Conservation (phyloP, 176 grass and related monocot species). For the Cymbopogon citratus region DNA sequence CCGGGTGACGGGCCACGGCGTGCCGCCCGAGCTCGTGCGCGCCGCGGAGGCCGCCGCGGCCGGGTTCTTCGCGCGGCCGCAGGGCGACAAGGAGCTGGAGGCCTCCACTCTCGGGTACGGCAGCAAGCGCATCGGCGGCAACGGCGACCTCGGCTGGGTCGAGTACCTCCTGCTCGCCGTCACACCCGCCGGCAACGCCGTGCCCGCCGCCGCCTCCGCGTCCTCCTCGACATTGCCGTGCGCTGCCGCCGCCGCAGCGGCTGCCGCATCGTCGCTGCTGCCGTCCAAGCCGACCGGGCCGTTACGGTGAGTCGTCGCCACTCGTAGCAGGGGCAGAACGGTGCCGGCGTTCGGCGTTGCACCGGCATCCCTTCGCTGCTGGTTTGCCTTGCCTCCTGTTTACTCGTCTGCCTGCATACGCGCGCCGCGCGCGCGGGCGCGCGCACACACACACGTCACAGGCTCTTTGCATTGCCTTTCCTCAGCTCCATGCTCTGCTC, state of each 20-base stretch:
- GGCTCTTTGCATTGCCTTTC: background rate
- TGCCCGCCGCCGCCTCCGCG: background rate
- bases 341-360: constrained; percentile 18
- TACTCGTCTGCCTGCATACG: background rate
- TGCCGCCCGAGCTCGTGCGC: constrained; percentile 48
- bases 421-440: too few species aligned
- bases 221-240: constrained; percentile 34
- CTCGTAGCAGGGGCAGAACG: background rate
- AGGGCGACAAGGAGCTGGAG: constrained; percentile 51
- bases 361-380: constrained; percentile 2
- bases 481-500: background rate
- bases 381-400: background rate
- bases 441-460: background rate
- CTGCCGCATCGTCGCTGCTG: background rate
- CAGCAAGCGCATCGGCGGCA: constrained; percentile 64
- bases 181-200: constrained; percentile 10
- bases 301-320: constrained; percentile 26
- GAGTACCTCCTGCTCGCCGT: constrained; percentile 73
- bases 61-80: constrained; percentile 55
- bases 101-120: constrained; percentile 47
- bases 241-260: background rate
- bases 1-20: constrained; percentile 73
- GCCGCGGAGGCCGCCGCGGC: constrained; percentile 47
- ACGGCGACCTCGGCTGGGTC: constrained; percentile 79
- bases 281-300: background rate